phyloP scores from a whole-genome alignment of 1,139 yeast genomes.

The Kodamaea arcana region DNA sequence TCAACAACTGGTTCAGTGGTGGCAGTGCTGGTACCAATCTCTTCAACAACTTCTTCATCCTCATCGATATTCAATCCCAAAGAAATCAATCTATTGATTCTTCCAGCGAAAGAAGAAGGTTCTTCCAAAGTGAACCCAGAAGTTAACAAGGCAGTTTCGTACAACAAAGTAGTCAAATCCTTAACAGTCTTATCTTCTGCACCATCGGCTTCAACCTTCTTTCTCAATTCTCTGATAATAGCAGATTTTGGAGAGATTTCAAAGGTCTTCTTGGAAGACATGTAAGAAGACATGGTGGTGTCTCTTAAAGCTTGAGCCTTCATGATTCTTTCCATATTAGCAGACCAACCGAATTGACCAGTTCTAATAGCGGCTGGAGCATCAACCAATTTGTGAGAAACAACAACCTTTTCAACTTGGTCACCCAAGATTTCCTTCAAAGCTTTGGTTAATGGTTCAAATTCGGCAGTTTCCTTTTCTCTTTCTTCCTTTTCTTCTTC shows the following conservation, averaged over 20 bases:
- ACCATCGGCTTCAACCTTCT: conserved; percentile 95
- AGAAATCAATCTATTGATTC: conserved; percentile 97
- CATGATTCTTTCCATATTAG: conserved; percentile 99
- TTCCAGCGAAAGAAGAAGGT: conserved; percentile 94
- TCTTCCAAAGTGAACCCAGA: conserved; percentile 99
- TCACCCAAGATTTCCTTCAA: conserved; percentile 97
- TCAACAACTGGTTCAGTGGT: conserved; percentile 67
- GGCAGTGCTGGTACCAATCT: conserved; percentile 46
- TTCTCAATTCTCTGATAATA: conserved; percentile 90
- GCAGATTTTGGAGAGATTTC: conserved; percentile 98
- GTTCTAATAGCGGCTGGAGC: conserved; percentile 99
- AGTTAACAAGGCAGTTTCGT: conserved; percentile 96
- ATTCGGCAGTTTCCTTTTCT: conserved; percentile 90
- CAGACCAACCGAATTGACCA: conserved; percentile 99
- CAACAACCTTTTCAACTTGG: conserved; percentile 98
- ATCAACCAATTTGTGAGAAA: conserved; percentile 94
- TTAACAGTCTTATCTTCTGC: conserved; percentile 97
- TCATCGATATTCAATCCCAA: conserved; percentile 96
- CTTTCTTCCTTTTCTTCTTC: conserved; percentile 95
- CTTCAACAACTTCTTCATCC: conserved; percentile 47
- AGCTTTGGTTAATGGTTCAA: conserved; percentile 90
- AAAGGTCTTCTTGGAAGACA: conserved; percentile 98
- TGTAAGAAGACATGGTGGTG: conserved; percentile 97
- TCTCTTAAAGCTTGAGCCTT: conserved; percentile 99
- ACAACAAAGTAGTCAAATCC: conserved; percentile 93